phyloP scores from a whole-genome alignment of 495 filamentous ascomycete genomes.

The Penicillium fimorum region DNA sequence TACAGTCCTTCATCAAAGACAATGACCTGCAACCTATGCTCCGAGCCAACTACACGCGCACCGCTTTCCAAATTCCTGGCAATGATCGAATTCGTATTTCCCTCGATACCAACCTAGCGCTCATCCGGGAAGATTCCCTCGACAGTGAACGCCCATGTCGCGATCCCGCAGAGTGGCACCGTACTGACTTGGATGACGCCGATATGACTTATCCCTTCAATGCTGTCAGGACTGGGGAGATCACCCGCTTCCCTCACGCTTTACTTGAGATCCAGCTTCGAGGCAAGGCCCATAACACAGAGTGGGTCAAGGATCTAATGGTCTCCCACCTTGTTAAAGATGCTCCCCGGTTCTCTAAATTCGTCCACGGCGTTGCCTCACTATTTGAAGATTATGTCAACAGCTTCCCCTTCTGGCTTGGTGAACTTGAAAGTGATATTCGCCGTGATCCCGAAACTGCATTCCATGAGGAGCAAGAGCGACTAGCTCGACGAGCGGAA shows the following conservation, averaged over 20 bases:
- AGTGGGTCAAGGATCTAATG: slow-evolving; percentile 90
- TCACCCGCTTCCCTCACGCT: slow-evolving; percentile 87
- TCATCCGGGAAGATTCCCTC: slow-evolving; percentile 89
- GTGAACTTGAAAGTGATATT: slow-evolving; percentile 87
- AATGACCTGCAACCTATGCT: slow-evolving; percentile 79
- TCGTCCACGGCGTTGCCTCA: slow-evolving; percentile 86
- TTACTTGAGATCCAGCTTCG: slow-evolving; percentile 91
- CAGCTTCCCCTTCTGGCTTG: slow-evolving; percentile 92
- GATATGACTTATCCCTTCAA: slow-evolving; percentile 84
- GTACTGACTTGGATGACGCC: slow-evolving; percentile 78
- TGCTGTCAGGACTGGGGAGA: slow-evolving; percentile 82
- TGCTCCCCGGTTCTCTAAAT: slow-evolving; percentile 90
- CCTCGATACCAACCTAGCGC: slow-evolving; percentile 86
- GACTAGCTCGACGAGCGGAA: slow-evolving; percentile 72
- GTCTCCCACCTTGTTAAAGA: slow-evolving; percentile 87
- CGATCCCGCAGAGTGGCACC: slow-evolving; percentile 86
- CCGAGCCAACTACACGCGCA: slow-evolving; percentile 89
- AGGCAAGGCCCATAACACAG: slow-evolving; percentile 68
- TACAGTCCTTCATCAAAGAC: slow-evolving; percentile 77
- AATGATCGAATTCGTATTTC: slow-evolving; percentile 89
- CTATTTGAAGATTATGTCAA: slow-evolving; percentile 97
- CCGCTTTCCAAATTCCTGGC: slow-evolving; percentile 93
- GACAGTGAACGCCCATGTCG: slow-evolving; percentile 83
- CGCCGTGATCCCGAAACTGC: slow-evolving; percentile 86
- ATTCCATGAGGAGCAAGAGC: slow-evolving; percentile 87